phyloP scores from a whole-genome alignment of 495 filamentous ascomycete species.

The Rusavskia elegans region DNA sequence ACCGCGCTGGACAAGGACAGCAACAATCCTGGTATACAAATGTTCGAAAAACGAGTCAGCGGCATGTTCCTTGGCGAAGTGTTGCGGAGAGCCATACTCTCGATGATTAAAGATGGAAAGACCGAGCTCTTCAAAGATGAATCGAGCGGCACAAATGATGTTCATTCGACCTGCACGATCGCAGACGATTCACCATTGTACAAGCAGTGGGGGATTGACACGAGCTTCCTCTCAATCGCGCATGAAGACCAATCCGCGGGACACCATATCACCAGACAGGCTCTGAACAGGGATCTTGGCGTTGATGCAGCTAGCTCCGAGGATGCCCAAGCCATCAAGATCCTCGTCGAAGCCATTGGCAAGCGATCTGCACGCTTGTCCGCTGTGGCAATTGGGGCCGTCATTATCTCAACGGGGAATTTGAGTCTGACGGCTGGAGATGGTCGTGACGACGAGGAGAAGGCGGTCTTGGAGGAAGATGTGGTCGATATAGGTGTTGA shows the following conservation, averaged over 20 bases:
- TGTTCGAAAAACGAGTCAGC: constrained; percentile 96
- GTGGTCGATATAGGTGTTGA: constrained; percentile 16
- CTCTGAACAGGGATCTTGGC: constrained; percentile 58
- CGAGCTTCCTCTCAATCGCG: constrained; percentile 65
- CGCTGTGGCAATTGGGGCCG: constrained; percentile 70
- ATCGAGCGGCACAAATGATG: constrained; percentile 45
- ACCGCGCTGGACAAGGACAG: constrained; percentile 57
- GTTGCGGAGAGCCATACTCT: constrained; percentile 56
- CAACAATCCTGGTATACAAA: constrained; percentile 89
- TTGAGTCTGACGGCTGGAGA: constrained; percentile 26
- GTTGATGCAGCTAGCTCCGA: constrained; percentile 53
- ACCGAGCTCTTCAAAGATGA: constrained; percentile 54
- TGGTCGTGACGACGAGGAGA: not conserved
- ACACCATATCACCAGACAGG: constrained; percentile 48
- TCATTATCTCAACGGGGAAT: constrained; percentile 59
- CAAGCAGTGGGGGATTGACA: constrained; percentile 80
- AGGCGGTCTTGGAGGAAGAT: constrained; percentile 13
- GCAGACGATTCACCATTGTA: constrained; percentile 48
- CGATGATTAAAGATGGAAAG: constrained; percentile 42
- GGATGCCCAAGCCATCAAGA: constrained; percentile 70
- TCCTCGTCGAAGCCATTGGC: constrained; percentile 66
- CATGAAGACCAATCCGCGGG: constrained; percentile 55
- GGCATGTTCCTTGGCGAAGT: constrained; percentile 99
- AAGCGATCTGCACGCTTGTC: constrained; percentile 78
- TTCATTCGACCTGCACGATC: constrained; percentile 51